Conservation (phyloP, 1,284 basidiomycete genomes). For the Mycocalia duriaeana region DNA sequence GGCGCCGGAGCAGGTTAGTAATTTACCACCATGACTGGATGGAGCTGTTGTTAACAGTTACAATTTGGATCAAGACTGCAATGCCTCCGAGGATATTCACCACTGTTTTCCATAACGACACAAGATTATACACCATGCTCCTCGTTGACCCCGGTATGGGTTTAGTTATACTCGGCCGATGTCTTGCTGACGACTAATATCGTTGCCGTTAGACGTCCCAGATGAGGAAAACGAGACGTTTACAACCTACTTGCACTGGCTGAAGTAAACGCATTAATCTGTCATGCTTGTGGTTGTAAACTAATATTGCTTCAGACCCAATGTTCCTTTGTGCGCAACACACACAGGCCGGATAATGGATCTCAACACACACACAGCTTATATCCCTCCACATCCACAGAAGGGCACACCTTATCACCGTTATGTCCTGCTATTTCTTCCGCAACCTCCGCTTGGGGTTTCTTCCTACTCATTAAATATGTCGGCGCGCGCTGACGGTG, state of each 20-base stretch:
- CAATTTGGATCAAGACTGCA: conserved; percentile 44
- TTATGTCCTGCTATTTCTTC: conserved; percentile 73
- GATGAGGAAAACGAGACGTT: conserved; percentile 61
- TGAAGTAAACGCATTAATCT: conserved; percentile 66
- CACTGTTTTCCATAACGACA: conserved; percentile 77
- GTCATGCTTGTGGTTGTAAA: too few species aligned
- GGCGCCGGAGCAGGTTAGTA: conserved; percentile 56
- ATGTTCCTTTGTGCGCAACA: conserved; percentile 71
- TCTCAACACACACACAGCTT: conserved; percentile 54
- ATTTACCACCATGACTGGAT: conserved; percentile 3
- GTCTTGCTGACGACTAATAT: neutral
- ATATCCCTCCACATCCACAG: conserved; percentile 86
- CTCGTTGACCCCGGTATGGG: conserved; percentile 78
- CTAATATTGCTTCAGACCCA: conserved; percentile 65
- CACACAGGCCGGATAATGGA: conserved; percentile 36
- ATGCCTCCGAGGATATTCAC: conserved; percentile 60
- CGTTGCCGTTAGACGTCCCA: neutral
- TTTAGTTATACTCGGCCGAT: too few species aligned
- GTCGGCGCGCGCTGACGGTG: conserved; percentile 21
- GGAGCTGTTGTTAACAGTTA: too few species aligned
- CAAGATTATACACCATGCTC: conserved; percentile 81
- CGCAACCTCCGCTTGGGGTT: conserved; percentile 48
- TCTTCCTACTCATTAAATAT: conserved; percentile 27
- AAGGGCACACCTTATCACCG: conserved; percentile 83
- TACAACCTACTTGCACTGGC: conserved; percentile 80